phyloP scores from a whole-genome alignment of 192 early-diverging fungal genomes.

The Podila verticillata region DNA sequence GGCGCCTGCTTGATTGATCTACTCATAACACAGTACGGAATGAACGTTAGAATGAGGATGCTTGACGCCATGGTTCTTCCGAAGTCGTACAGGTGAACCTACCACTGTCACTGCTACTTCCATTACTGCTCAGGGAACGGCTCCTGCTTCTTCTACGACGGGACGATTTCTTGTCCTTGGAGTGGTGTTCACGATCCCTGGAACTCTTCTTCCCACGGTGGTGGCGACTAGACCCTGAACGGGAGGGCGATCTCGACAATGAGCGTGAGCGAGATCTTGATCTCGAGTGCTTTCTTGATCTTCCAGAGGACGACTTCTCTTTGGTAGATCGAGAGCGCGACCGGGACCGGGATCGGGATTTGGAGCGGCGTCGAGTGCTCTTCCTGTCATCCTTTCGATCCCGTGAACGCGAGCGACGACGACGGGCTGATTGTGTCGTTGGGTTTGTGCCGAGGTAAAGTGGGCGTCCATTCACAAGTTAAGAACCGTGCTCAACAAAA shows the following conservation, averaged over 20 bases:
- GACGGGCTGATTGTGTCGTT: conserved; percentile 5
- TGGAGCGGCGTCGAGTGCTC: not conserved
- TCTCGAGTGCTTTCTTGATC: not conserved
- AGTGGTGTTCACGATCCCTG: not conserved
- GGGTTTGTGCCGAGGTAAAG: not conserved
- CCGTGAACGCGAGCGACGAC: conserved; percentile 28
- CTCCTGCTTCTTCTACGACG: conserved; percentile 17
- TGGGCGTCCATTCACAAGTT: not conserved
- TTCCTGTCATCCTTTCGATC: conserved; percentile 10
- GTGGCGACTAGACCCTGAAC: conserved; percentile 19
- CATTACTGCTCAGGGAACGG: conserved; percentile 12
- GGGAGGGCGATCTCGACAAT: conserved; percentile 6
- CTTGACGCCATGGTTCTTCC: too few relatives aligned
- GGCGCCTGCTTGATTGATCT: conserved; percentile 28
- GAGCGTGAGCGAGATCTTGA: conserved; percentile 8
- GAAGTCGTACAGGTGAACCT: conserved; percentile 7
- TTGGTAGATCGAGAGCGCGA: conserved; percentile 5
- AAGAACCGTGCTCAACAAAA: not conserved
- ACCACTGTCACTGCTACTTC: conserved; percentile 2
- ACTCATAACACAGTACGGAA: not conserved
- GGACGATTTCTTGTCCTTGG: not conserved
- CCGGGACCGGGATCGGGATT: not conserved
- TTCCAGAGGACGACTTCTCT: too few relatives aligned
- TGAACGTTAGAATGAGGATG: too few relatives aligned
- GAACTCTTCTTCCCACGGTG: conserved; percentile 11